Conservation (phyloP, 768 basidiomycete species). For the Kondoa malvinella region DNA sequence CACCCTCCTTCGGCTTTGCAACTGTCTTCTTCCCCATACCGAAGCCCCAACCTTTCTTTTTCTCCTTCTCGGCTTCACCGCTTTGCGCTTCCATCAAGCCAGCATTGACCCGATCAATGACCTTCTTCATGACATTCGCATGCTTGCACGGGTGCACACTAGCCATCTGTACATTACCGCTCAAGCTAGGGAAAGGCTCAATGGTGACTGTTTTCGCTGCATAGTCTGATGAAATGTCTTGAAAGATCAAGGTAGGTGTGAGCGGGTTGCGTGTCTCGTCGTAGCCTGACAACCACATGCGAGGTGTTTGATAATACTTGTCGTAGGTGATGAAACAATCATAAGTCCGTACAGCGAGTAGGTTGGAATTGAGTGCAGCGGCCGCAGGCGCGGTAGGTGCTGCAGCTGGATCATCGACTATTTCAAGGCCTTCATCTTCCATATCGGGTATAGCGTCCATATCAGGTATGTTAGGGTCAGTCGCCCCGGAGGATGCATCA, state of each 20-base stretch:
- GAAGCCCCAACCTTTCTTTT: slow-evolving; percentile 47
- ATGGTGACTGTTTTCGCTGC: slow-evolving; percentile 98
- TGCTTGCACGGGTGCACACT: slow-evolving; percentile 98
- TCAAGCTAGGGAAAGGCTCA: slow-evolving; percentile 88
- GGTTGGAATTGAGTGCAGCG: slow-evolving; percentile 22
- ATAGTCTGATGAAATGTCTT: slow-evolving; percentile 92
- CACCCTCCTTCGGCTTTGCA: slow-evolving; percentile 40
- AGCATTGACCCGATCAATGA: slow-evolving; percentile 94
- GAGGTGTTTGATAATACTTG: slow-evolving; percentile 97
- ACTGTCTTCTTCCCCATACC: slow-evolving; percentile 52
- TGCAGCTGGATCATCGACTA: slow-evolving; percentile 53
- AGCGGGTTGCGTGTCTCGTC: slow-evolving; percentile 60
- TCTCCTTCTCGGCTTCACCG: slow-evolving; percentile 36
- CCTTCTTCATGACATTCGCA: slow-evolving; percentile 98
- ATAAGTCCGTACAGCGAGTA: slow-evolving; percentile 91
- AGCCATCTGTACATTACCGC: slow-evolving; percentile 53
- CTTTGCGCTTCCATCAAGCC: slow-evolving; percentile 68
- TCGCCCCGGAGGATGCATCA: neutral
- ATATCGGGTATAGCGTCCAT: slow-evolving; percentile 97
- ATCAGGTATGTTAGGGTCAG: slow-evolving; percentile 40
- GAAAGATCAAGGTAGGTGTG: slow-evolving; percentile 78
- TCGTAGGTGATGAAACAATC: slow-evolving; percentile 99
- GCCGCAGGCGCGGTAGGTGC: slow-evolving; percentile 22
- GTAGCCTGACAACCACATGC: slow-evolving; percentile 93
- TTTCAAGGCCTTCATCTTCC: slow-evolving; percentile 74